A percentile compares a stretch with the other conserved stretches of the same genome.
These are phyloP conservation scores for Arabidopsis suecica DNA, from an alignment of 345 rosid genomes.

Conservation along the genomic window DNA sequence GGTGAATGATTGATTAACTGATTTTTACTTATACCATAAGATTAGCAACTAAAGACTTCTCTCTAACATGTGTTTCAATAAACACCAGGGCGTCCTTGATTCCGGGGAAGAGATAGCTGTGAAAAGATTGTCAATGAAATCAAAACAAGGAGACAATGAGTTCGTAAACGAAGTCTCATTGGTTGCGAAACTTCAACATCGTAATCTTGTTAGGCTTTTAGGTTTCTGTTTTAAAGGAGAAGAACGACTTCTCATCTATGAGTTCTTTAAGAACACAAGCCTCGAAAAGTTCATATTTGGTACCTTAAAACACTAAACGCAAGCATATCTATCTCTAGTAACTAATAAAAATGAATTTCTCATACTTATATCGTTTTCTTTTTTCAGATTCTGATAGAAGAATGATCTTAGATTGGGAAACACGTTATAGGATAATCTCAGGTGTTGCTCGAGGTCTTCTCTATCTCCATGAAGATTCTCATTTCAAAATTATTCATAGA, in stretches of 20 bases:
- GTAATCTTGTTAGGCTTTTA: conserved; percentile 51
- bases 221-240: conserved; percentile 48
- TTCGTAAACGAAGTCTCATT: conserved; percentile 53
- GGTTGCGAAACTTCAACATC: conserved; percentile 59
- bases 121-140: conserved; percentile 52
- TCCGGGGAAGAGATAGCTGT: conserved; percentile 53
- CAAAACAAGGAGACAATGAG: conserved; percentile 52
- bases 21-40: too few relatives aligned
- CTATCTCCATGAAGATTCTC: conserved; percentile 56
- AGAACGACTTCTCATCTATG: conserved; percentile 53
- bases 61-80: conserved; percentile 3
- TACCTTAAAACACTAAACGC: conserved; percentile 2
- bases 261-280: conserved; percentile 53
- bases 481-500: conserved; percentile 53
- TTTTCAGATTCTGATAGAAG: conserved; percentile 25
- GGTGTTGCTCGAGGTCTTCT: conserved; percentile 44
- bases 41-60: neutral
- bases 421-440: conserved; percentile 30
- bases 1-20: neutral
- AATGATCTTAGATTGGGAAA: conserved; percentile 32
- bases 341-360: neutral
- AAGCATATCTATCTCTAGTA: neutral
- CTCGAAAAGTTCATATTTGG: conserved; percentile 51
- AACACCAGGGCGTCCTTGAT: conserved; percentile 48
- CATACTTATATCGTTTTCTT: neutral